phyloP scores from a whole-genome alignment of 2,329 filamentous ascomycete species.

The Verticillium alfalfae region DNA sequence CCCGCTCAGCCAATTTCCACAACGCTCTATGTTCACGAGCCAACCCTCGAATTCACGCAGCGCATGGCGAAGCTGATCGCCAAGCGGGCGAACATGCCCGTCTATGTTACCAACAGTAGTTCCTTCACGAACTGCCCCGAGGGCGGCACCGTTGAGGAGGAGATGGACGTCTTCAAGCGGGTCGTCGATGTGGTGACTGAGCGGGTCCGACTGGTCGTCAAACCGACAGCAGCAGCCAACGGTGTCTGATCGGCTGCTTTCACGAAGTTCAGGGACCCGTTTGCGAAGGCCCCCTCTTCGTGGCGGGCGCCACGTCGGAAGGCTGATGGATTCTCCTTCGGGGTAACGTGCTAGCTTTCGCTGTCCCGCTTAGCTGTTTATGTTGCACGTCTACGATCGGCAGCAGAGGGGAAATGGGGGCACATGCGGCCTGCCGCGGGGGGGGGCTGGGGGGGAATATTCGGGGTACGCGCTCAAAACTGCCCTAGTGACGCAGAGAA shows the following conservation, averaged over 20 bases:
- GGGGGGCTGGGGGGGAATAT: too few species aligned
- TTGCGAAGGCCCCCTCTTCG: neutral
- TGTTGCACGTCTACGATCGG: neutral
- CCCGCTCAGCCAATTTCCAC: slow-evolving; percentile 66
- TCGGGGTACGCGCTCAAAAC: too few species aligned
- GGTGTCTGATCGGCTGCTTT: neutral
- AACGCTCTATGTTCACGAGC: slow-evolving; percentile 68
- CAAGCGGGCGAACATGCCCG: slow-evolving; percentile 64
- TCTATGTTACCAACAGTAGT: slow-evolving; percentile 89
- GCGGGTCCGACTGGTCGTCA: slow-evolving; percentile 36
- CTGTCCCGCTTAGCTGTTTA: neutral
- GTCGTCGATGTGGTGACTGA: slow-evolving; percentile 65
- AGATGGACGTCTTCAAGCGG: slow-evolving; percentile 80
- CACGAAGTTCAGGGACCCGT: neutral
- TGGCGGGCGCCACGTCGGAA: too few species aligned
- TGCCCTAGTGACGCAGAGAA: neutral
- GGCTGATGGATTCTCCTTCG: too few species aligned
- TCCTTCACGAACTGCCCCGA: slow-evolving; percentile 68
- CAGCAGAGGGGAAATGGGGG: neutral
- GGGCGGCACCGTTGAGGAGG: slow-evolving; percentile 82
- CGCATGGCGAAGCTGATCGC: slow-evolving; percentile 79
- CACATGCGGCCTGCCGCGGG: neutral
- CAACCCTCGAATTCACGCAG: slow-evolving; percentile 80
- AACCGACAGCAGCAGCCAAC: neutral
- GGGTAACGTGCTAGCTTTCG: too few species aligned